Percentiles rank a stretch among this genome's conserved stretches.
Evolutionary conservation across 2,329 filamentous ascomycete species (phyloP).

Genomic region (Pseudocercospora fuligena): DNA sequence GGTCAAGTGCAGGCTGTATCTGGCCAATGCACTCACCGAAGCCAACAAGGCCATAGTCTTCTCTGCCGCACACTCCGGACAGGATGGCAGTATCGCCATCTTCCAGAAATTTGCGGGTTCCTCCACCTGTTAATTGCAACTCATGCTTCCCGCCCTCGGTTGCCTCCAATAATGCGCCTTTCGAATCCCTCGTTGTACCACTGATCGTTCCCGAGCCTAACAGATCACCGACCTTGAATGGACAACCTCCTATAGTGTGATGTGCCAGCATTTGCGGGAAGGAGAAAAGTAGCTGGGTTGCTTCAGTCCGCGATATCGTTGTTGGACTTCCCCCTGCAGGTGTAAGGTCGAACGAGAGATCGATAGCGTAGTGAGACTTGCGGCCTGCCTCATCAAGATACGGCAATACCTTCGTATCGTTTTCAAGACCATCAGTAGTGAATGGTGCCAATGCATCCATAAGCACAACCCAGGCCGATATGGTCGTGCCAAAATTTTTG

Average conservation of each 20-base stretch:
- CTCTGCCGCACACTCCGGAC: slow-evolving; percentile 65
- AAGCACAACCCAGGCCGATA: slow-evolving; percentile 79
- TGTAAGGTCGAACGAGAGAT: slow-evolving; percentile 66
- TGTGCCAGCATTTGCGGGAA: slow-evolving; percentile 84
- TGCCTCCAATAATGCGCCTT: slow-evolving; percentile 75
- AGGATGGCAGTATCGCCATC: slow-evolving; percentile 75
- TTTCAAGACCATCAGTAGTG: slow-evolving; percentile 61
- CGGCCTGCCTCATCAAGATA: slow-evolving; percentile 67
- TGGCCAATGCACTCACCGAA: slow-evolving; percentile 75
- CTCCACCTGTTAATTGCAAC: slow-evolving; percentile 66
- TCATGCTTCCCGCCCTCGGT: slow-evolving; percentile 70
- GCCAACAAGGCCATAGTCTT: slow-evolving; percentile 70
- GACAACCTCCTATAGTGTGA: slow-evolving; percentile 76
- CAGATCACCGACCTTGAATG: slow-evolving; percentile 73
- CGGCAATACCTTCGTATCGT: slow-evolving; percentile 60
- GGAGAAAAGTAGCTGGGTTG: slow-evolving; percentile 75
- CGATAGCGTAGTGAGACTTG: slow-evolving; percentile 70
- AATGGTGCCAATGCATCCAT: slow-evolving; percentile 76
- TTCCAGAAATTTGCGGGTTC: slow-evolving; percentile 71
- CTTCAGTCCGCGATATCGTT: slow-evolving; percentile 62
- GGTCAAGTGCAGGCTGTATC: slow-evolving; percentile 54
- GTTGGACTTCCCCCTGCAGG: slow-evolving; percentile 53
- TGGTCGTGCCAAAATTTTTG: slow-evolving; percentile 81
- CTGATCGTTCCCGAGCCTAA: slow-evolving; percentile 81
- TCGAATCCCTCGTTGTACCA: slow-evolving; percentile 61